phyloP scores from a whole-genome alignment of 768 basidiomycete genomes.

The Hypholoma fasciculare region DNA sequence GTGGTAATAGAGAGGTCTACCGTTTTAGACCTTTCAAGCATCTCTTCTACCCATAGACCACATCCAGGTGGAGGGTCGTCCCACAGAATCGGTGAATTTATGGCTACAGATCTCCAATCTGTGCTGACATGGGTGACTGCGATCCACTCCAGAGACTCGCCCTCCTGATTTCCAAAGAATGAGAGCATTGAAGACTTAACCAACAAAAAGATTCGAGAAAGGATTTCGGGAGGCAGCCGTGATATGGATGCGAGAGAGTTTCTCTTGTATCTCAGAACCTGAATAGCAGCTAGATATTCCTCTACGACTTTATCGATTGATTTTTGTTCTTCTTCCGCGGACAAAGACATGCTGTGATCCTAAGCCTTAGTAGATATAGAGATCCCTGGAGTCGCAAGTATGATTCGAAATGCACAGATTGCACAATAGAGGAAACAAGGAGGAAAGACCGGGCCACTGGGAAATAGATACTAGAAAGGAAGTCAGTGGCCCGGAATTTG shows the following conservation, averaged over 20 bases:
- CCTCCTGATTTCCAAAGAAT: too few species aligned
- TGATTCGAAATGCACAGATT: too few species aligned
- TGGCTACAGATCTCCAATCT: neutral
- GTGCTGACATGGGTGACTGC: constrained; percentile 6
- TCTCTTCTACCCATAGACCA: neutral
- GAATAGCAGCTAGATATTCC: constrained; percentile 31
- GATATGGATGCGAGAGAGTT: constrained; percentile 38
- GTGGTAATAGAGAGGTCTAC: neutral
- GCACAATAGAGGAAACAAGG: too few species aligned
- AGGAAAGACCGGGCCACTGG: too few species aligned
- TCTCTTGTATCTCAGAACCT: constrained; percentile 31
- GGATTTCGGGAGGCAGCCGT: constrained; percentile 40
- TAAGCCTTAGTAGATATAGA: too few species aligned
- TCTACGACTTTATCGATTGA: constrained; percentile 37
- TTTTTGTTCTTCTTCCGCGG: too few species aligned
- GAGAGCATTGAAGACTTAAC: constrained; percentile 11
- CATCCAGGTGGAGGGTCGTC: neutral
- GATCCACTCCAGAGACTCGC: constrained; percentile 29
- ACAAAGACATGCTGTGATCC: too few species aligned
- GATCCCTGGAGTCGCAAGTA: too few species aligned
- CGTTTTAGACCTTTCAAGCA: neutral
- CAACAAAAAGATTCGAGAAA: constrained; percentile 37
- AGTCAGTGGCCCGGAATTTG: too few species aligned
- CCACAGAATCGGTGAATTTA: neutral
- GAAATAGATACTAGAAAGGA: too few species aligned